Evolutionary conservation across 331 rosid genomes (phyloP).

Genomic region (Acacia pycnantha): DNA sequence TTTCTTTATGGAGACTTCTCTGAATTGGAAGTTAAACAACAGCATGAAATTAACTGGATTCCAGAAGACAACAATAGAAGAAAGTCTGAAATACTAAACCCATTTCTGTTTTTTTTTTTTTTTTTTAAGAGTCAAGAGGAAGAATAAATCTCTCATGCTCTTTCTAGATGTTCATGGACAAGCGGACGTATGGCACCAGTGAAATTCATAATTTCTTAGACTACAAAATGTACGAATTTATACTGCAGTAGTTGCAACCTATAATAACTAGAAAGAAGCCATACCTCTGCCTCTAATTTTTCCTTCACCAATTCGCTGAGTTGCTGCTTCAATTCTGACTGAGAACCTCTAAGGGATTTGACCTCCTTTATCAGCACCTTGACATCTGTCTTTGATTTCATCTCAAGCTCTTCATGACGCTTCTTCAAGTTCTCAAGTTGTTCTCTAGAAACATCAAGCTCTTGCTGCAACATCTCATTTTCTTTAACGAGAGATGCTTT

Average conservation of each 20-base stretch:
- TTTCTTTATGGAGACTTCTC: slow-evolving; percentile 75
- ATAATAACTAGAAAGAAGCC: slow-evolving; percentile 30
- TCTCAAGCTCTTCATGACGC: slow-evolving; percentile 69
- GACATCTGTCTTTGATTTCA: slow-evolving; percentile 78
- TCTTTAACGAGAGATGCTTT: slow-evolving; percentile 61
- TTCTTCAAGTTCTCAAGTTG: slow-evolving; percentile 69
- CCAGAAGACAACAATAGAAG: slow-evolving; percentile 12
- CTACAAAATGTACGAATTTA: slow-evolving; percentile 12
- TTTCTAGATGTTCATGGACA: neutral
- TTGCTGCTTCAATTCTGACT: slow-evolving; percentile 79
- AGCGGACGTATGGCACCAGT: neutral
- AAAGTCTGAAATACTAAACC: neutral
- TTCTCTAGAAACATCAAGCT: slow-evolving; percentile 62
- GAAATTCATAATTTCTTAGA: slow-evolving; percentile 19
- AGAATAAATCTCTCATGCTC: neutral
- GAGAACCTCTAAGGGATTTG: slow-evolving; percentile 78
- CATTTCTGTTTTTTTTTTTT: no score
- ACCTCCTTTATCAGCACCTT: slow-evolving; percentile 85
- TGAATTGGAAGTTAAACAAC: slow-evolving; percentile 33
- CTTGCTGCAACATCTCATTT: slow-evolving; percentile 67
- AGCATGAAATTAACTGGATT: slow-evolving; percentile 22
- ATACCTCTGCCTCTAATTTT: slow-evolving; percentile 82
- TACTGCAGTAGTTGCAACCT: slow-evolving; percentile 23
- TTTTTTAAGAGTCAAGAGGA: no score
- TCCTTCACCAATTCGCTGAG: slow-evolving; percentile 70